Evolutionary conservation across 2,329 filamentous ascomycete species (phyloP).

Genomic region (Verticillium nubilum): DNA sequence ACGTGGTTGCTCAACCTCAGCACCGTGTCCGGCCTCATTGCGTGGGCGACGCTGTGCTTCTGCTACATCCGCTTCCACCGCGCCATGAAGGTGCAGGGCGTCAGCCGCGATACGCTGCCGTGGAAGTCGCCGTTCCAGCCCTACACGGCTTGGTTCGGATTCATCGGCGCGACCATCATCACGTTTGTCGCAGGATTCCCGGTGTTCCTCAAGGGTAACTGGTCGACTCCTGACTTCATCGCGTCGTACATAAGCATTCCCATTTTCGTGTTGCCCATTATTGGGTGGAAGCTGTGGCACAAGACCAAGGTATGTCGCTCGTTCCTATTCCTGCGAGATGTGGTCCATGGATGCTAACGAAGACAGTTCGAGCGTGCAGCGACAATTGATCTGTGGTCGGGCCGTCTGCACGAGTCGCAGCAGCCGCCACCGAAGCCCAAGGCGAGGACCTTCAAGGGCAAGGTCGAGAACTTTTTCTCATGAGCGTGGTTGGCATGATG

Average conservation of each 20-base stretch:
- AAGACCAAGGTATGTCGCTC: conserved; percentile 27
- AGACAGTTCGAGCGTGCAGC: conserved; percentile 16
- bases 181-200: conserved; percentile 58
- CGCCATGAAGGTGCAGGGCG: conserved; percentile 62
- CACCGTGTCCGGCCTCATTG: conserved; percentile 65
- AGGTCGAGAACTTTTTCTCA: conserved; percentile 9
- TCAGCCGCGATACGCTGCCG: conserved; percentile 61
- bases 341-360: not conserved
- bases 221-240: conserved; percentile 50
- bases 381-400: conserved; percentile 20
- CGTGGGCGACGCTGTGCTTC: conserved; percentile 18
- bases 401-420: conserved; percentile 13
- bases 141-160: conserved; percentile 62
- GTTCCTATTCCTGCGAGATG: not conserved
- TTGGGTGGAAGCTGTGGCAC: conserved; percentile 32
- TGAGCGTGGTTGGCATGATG: not conserved
- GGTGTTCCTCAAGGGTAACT: conserved; percentile 56
- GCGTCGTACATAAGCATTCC: conserved; percentile 63
- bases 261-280: conserved; percentile 44
- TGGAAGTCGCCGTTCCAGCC: conserved; percentile 67
- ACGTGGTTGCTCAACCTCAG: conserved; percentile 48
- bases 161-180: conserved; percentile 52
- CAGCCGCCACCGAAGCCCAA: conserved; percentile 6
- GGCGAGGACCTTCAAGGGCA: conserved; percentile 4
- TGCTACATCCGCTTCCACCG: conserved; percentile 48